Conservation (phyloP, 345 rosid genomes). For the Citrus sinensis region DVS_A1.0 CM039162.1:21826501-21827000, state of each 20-base stretch:
- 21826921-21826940: background rate
- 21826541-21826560: background rate
- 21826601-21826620: background rate
- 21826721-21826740: background rate
- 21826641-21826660: background rate
- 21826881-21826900: background rate
- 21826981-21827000: background rate
- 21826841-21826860: background rate
- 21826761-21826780: background rate
- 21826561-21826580: background rate
- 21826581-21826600: background rate
- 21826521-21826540: background rate
- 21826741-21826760: background rate
- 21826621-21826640: background rate
- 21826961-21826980: background rate
- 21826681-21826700: too few species aligned
- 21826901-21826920: background rate
- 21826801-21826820: background rate
- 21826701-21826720: background rate
- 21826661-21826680: background rate
- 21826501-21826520: background rate
- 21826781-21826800: background rate
- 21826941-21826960: background rate
- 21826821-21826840: background rate
- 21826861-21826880: background rate